Evolutionary conservation across 805 yeast genomes (phyloP).

Genomic region (Tanozyma kutaoensis): DNA sequence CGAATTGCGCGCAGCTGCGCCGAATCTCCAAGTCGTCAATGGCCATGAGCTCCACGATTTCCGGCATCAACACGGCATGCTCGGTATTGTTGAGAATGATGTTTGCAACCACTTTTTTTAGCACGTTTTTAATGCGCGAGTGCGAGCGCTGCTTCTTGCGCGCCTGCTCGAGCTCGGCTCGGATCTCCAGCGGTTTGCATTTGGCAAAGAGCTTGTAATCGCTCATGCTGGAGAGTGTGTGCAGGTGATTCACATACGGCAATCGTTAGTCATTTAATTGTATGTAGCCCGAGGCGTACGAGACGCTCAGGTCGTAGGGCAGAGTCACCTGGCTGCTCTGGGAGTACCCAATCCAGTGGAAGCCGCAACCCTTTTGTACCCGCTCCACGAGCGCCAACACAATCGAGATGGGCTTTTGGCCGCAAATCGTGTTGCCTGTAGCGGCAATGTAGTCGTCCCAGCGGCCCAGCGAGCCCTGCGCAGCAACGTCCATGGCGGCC

Average conservation of each 20-base stretch:
- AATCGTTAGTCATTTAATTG: no score
- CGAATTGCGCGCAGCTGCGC: constrained; percentile 55
- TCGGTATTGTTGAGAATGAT: constrained; percentile 75
- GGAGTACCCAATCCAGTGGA: constrained; percentile 67
- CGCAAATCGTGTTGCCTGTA: constrained; percentile 90
- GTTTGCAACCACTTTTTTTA: constrained; percentile 72
- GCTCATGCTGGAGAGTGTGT: background rate
- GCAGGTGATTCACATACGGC: no score
- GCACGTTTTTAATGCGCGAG: constrained; percentile 17
- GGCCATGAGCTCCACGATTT: constrained; percentile 40
- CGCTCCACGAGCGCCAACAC: constrained; percentile 42
- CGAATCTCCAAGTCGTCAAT: constrained; percentile 54
- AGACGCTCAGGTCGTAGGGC: constrained; percentile 65
- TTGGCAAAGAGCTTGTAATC: constrained; percentile 21
- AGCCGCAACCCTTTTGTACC: constrained; percentile 9
- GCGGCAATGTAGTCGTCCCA: constrained; percentile 57
- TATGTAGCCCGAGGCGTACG: constrained; percentile 77
- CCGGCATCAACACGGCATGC: constrained; percentile 53
- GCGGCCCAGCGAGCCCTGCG: constrained; percentile 36
- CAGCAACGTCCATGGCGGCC: constrained; percentile 50
- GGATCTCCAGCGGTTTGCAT: constrained; percentile 24
- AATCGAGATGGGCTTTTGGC: constrained; percentile 69
- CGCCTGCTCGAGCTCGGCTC: constrained; percentile 30
- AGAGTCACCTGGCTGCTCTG: constrained; percentile 51
- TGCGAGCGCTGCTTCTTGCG: constrained; percentile 27